Evolutionary conservation across 1,284 basidiomycete genomes (phyloP), one percentile per base, ranked within the genome.

Genomic region (Bjerkandera adusta): DNA sequence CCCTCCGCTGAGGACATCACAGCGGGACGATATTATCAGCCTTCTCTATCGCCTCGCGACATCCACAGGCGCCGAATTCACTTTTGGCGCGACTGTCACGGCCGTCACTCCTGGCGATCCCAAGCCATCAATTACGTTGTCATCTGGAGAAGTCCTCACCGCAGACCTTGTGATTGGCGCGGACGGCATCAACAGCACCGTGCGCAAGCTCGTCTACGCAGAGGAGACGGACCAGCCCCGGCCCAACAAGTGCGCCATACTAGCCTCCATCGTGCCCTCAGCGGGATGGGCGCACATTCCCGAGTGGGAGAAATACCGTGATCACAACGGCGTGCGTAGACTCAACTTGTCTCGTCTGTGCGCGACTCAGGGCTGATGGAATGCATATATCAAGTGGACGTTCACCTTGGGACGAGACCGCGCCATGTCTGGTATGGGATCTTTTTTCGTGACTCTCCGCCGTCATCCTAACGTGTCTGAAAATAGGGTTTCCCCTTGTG

Each of bases 21-120:
- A 58, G 56, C 33, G 48, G 33, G 35, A 51, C 15, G 77, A 80
- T 41, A 59, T 81, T 13, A 66, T 70, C 22, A 51, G 66, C 25
- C 62, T 73, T 29, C 52, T 79, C 4, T 65, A 74, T 45, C 58
- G 65, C 18, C 62, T 69, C 0, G 76, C 70, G 3, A 51, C 62
- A 13, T 61, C 57, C 1, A 67, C 63, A 0, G 74, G 76, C 3
- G 73, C 64, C 6, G 55, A 54, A 18, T 60, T 77, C 24, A 59
- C 61, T 25, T 72, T 70, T 47, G 64, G 68, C 49, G 58, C 64
- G 16, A 49, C 64, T 10, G 70, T 73, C 11, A 20, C 38, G 15
- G 3, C 16, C 5, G 50, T 52, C n/a, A 33, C 27, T 5, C 43
- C 50, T 13, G 50, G 48, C 7, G 16, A 34, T 11, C 40, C 46